These are phyloP conservation scores for Picochlorum sp. DNA, from an alignment of 139 green algal genomes.

Conservation along the genomic window DNA sequence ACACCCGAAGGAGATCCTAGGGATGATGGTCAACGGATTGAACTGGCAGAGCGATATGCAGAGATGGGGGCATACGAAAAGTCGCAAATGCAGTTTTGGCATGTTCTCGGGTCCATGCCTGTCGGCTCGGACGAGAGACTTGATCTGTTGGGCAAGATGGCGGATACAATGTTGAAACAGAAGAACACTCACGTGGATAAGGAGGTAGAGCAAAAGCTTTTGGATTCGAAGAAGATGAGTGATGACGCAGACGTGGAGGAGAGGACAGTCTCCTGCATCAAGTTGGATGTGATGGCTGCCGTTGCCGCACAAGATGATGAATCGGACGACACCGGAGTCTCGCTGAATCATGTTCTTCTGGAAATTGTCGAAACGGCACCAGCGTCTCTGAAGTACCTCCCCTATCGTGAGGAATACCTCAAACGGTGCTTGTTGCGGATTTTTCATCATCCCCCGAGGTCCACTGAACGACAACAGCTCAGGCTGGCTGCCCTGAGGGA, in stretches of 20 bases:
- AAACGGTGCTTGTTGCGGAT: constrained; percentile 35
- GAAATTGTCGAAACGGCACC: constrained; percentile 32
- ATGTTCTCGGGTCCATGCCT: constrained; percentile 19
- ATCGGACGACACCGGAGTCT: neutral
- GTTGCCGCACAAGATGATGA: constrained; percentile 6
- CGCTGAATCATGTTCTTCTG: neutral
- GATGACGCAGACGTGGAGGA: neutral
- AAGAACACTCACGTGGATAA: constrained; percentile 9
- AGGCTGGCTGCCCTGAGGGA: constrained; percentile 39
- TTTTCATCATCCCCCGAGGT: constrained; percentile 30
- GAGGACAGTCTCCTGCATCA: constrained; percentile 27
- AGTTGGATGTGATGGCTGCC: constrained; percentile 24
- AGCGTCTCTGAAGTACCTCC: constrained; percentile 27
- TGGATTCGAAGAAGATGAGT: neutral
- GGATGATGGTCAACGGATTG: neutral
- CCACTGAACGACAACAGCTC: constrained; percentile 35
- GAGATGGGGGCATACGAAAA: constrained; percentile 7
- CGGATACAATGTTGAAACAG: constrained; percentile 38
- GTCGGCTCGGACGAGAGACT: constrained; percentile 14
- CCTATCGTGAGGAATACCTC: constrained; percentile 59
- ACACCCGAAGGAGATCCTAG: neutral
- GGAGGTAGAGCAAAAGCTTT: neutral
- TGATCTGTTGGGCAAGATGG: constrained; percentile 38
- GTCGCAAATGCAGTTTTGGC: constrained; percentile 21
- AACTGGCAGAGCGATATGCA: constrained; percentile 7